Conservation (phyloP, 1,284 basidiomycete species). For the Acaromyces ingoldii region DNA sequence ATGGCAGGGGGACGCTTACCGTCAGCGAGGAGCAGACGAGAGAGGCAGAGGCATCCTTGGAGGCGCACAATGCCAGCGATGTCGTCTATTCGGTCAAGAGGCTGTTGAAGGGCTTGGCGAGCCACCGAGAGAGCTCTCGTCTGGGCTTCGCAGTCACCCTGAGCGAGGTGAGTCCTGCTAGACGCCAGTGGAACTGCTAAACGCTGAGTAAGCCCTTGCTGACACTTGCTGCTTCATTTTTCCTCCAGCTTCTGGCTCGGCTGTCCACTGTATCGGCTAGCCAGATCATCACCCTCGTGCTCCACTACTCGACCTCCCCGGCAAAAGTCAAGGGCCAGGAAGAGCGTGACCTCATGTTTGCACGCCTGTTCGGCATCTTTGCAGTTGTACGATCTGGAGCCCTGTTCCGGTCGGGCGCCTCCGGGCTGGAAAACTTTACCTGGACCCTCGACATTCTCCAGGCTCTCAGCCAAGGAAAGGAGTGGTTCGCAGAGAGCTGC, state of each 20-base stretch:
- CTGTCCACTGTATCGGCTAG: conserved; percentile 70
- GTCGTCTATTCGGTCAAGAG: conserved; percentile 54
- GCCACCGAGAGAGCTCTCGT: conserved; percentile 84
- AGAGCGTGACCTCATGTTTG: conserved; percentile 86
- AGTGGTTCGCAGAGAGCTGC: conserved; percentile 84
- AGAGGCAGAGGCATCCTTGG: conserved; percentile 56
- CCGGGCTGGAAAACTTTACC: conserved; percentile 60
- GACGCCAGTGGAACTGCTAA: conserved; percentile 3
- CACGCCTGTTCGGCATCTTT: conserved; percentile 82
- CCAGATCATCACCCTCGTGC: conserved; percentile 37
- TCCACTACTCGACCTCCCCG: conserved; percentile 33
- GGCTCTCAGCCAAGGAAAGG: conserved; percentile 72
- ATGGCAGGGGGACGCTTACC: conserved; percentile 37
- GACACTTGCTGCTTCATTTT: conserved; percentile 1
- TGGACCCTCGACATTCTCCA: conserved; percentile 65
- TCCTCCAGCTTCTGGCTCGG: conserved; percentile 68
- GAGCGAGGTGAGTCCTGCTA: conserved; percentile 69
- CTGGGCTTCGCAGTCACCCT: conserved; percentile 92
- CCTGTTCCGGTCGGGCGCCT: conserved; percentile 65
- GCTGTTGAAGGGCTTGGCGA: conserved; percentile 67
- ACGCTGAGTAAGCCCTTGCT: conserved; percentile 7
- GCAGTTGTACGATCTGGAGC: conserved; percentile 52
- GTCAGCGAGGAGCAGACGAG: conserved; percentile 26
- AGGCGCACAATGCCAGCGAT: conserved; percentile 58
- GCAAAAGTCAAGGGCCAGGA: conserved; percentile 72